phyloP scores from a whole-genome alignment of 2,329 filamentous ascomycete species.

The Podosphaera leucotricha region DNA sequence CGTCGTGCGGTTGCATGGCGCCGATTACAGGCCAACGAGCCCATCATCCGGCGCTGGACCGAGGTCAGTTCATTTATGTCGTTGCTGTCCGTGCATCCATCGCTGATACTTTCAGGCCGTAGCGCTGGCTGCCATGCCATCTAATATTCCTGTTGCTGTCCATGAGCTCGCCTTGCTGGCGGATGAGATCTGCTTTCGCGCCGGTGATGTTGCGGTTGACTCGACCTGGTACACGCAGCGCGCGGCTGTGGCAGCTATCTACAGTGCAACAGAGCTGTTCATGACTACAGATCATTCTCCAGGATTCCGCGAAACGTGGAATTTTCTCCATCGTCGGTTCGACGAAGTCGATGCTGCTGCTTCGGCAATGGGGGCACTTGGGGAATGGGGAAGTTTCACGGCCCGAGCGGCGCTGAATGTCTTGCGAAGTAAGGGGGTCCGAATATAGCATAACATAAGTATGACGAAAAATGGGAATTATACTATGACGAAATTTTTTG shows the following conservation, averaged over 20 bases:
- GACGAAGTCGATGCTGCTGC: conserved; percentile 43
- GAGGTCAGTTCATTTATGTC: conserved; percentile 32
- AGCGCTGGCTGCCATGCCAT: conserved; percentile 70
- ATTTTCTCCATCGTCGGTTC: conserved; percentile 50
- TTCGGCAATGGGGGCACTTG: conserved; percentile 35
- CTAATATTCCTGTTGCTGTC: conserved; percentile 51
- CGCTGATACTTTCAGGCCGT: too few species aligned
- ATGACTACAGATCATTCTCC: conserved; percentile 73
- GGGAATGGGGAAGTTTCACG: conserved; percentile 66
- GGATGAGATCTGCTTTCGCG: conserved; percentile 82
- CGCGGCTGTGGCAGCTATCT: conserved; percentile 37
- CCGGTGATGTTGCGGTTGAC: conserved; percentile 64
- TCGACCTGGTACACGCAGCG: conserved; percentile 68
- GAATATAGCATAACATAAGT: conserved; percentile 23
- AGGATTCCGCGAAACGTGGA: conserved; percentile 52
- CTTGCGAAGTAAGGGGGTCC: conserved; percentile 65
- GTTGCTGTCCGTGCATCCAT: too few species aligned
- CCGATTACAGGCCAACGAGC: conserved; percentile 48
- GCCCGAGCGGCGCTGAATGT: conserved; percentile 56
- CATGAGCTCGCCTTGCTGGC: conserved; percentile 57
- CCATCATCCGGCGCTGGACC: conserved; percentile 59
- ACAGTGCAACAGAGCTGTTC: conserved; percentile 64
- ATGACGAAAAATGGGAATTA: not conserved
- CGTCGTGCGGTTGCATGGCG: conserved; percentile 50
- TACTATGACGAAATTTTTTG: not conserved